Evolutionary conservation across 441 rosid genomes (phyloP), one percentile per base, ranked within the genome.

Genomic region (Erodium moschatum): DNA sequence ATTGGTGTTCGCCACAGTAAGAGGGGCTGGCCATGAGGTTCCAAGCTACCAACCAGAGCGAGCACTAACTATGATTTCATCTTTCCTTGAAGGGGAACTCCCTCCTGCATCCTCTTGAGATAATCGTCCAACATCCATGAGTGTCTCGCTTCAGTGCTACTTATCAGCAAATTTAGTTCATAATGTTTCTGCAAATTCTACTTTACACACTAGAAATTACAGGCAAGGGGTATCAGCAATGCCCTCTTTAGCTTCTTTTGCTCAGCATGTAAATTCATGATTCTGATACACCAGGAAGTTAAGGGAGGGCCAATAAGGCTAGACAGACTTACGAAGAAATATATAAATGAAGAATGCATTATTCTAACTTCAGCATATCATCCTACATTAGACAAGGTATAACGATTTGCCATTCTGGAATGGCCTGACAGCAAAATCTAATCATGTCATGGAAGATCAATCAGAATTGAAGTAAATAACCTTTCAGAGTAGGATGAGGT

Each of bases 11-110:
- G 5, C 52, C 9, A 78, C 89, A 12, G 81, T 81, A 6, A 74
- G 84, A 71, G 89, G 80, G 27, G 74, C 86, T 0, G 84, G 86
- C 18, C 85, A 85, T 73, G 13, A 20, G 0, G 84, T 83, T 72
- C 84, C 82, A 8, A 81, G 81, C 77, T 74, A 78, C 75, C 78
- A 82, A 52, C 86, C 85, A 10, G 69, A 70, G 72, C 64, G 82
- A 40, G 75, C 89, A 48, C 79, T 85, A 13, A 63, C 75, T 64
- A 71, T 83, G 84, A 73, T 85, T 70, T 58, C 82, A 20, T 69
- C 81, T 38, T 82, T 84, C 73, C 82, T 84, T 12, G 70, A 60
- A 56, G 86, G 82, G 29, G 73, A 63, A 58, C 79, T 80, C 72
- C 81, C 80, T 66, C 80, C 86, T 52, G 5, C 64, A 9, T 5